Evolutionary conservation across 2,329 filamentous ascomycete genomes (phyloP), one percentile per base, ranked within the genome.

Genomic region (Sporothrix sp.): DNA sequence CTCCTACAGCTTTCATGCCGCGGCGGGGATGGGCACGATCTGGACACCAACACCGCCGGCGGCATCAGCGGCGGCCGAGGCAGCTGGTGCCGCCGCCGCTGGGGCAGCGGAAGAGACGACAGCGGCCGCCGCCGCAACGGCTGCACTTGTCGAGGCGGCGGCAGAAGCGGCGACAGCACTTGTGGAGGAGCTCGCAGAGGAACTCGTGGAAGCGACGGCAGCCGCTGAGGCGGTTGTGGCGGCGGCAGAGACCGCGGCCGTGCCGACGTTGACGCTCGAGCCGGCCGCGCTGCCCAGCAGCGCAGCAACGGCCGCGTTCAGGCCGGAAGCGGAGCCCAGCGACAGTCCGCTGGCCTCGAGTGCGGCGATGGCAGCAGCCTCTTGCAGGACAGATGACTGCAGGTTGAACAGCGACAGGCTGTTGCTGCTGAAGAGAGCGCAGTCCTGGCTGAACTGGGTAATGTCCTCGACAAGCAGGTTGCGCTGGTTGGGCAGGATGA

Each of bases 401-500:
- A 65, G 54, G 53, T 62, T 60, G 52, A 63, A 58, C 30, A 64
- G 61, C 6, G 61, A 61, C 33, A 59, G 60, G 32, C 47, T 47
- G 53, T 61, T 62, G 27, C 51, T 52, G 39, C 54, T 55, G 32
- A 59, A 64, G 43, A 62, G 60, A 9, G 59, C 57, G 53, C 65
- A 68, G 55, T 68, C 66, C 42, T 56, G 52, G 46, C 59, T 58
- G 54, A 69, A 65, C 25, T 58, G 58, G 42, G 48, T 57, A 18
- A 64, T 57, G 56, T 61, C 63, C 52, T 65, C 63, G 16, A 69
- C 63, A 36, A 69, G 63, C 18, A 68, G 58, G 47, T 51, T 54
- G 23, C 54, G 51, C 57, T 66, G 63, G 54, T 58, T 56, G 3
- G 65, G 59, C 23, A 68, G 56, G 52, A 69, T 67, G 52, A 69